Base-by-base conservation (phyloP, 805 yeast species). In the Isabelozyma heimii region DNA sequence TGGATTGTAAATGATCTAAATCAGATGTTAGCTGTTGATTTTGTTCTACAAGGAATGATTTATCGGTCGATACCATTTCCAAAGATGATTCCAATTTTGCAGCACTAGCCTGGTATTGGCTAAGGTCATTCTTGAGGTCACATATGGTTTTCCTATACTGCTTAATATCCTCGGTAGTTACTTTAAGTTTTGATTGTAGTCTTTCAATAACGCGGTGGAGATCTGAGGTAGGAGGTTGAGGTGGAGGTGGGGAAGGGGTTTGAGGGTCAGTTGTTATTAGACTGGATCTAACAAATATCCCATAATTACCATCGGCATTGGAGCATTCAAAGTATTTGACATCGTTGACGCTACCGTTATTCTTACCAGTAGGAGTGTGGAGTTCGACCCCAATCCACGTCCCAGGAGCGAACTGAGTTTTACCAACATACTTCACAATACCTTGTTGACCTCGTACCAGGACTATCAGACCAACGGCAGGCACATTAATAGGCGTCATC, bases 401-500 rank as follows among this genome's bases (percentile, higher is more conserved):
- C 0, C 89, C 90, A 0, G 75, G 66, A 2, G 87, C 82, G 67
- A 85, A 85, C 43, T 77, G 53, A 0, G 89, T 81, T 12, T 55
- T 46, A 0, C 90, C 90, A 1, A 76, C 50, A 57, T 63, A 85
- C 45, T 76, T 64, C 1, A 84, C 76, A 0, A 61, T 54, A 0
- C 88, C 89, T 0, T 50, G 40, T 8, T 69, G 64, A 4, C 75
- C 75, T 47, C 65, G 61, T 1, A 77, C 71, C 3, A 46, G 26
- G 2, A 79, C 80, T 27, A 54, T 50, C 38, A 59, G 63, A 24
- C 75, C 75, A 14, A 40, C 10, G 6, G 42, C 8, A 15, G 27
- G 27, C 40, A 37, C 14, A 15, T 20, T 20, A 20, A 20, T 6
- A 20, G 24, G 6, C 24, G 24, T 20, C 24, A 20, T 20, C 24